Evolutionary conservation across 352 stramenopile genomes (phyloP).

Genomic region (Phytophthora syringae): DNA sequence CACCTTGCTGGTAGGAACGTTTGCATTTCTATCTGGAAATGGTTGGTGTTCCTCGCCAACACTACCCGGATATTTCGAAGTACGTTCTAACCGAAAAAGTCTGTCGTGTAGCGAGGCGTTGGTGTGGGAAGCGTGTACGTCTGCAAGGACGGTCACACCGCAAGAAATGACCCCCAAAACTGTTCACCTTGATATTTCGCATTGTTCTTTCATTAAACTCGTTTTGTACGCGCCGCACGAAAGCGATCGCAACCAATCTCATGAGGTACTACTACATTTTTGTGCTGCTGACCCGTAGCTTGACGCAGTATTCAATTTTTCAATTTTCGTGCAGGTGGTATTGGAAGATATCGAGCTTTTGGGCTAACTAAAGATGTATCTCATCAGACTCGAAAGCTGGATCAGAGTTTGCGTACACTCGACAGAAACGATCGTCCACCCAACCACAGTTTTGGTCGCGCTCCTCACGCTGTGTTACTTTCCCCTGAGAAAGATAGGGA

Average conservation of each 20-base stretch:
- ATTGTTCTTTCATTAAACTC: conserved; percentile 46
- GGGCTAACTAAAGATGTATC: conserved; percentile 4
- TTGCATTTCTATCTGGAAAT: no score
- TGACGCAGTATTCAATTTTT: background rate
- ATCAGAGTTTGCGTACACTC: background rate
- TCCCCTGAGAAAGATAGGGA: conserved; percentile 4
- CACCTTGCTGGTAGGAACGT: conserved; percentile 27
- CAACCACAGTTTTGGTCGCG: background rate
- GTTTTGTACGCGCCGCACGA: conserved; percentile 23
- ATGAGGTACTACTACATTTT: conserved; percentile 24
- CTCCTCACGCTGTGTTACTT: background rate
- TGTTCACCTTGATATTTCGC: conserved; percentile 16
- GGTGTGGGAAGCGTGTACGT: conserved; percentile 5
- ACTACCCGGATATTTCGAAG: background rate
- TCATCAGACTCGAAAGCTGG: background rate
- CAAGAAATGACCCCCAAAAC: conserved; percentile 9
- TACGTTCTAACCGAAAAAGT: no score
- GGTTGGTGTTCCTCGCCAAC: background rate
- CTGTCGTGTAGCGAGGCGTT: conserved; percentile 12
- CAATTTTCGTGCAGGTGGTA: conserved; percentile 20
- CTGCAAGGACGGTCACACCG: background rate
- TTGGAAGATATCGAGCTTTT: conserved; percentile 38
- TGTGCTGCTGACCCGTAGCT: background rate
- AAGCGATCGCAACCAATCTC: conserved; percentile 6
- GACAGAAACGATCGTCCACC: background rate